These are phyloP conservation scores for Bipolaris victoriae DNA, from an alignment of 2,329 filamentous ascomycete species.

Conservation along the genomic window DNA sequence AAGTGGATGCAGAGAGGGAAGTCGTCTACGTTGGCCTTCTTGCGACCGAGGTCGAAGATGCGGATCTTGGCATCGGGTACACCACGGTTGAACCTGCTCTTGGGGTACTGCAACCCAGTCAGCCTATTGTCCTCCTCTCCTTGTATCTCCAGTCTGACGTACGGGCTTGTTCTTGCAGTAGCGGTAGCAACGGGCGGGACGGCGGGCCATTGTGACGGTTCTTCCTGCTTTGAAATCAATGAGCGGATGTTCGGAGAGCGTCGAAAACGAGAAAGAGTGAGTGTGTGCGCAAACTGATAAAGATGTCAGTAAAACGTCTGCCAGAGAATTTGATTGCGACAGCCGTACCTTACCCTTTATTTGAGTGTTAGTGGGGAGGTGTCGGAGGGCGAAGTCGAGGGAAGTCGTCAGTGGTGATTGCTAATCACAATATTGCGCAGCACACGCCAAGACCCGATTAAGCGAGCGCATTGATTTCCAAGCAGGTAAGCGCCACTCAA, in stretches of 20 bases:
- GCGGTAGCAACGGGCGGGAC: slow-evolving; percentile 99
- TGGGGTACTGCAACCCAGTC: slow-evolving; percentile 81
- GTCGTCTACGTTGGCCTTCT: slow-evolving; percentile 98
- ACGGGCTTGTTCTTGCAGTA: slow-evolving; percentile 99
- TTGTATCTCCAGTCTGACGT: slow-evolving; percentile 26
- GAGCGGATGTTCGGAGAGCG: slow-evolving; percentile 40
- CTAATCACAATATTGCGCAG: slow-evolving; percentile 23
- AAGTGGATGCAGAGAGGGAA: slow-evolving; percentile 98
- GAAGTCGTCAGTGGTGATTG: slow-evolving; percentile 24
- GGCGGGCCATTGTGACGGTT: slow-evolving; percentile 93
- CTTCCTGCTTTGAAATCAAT: slow-evolving; percentile 57
- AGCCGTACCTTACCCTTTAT: slow-evolving; percentile 40
- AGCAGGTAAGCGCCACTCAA: slow-evolving; percentile 8
- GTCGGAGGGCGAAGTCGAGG: slow-evolving; percentile 25
- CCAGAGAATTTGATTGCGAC: slow-evolving; percentile 14
- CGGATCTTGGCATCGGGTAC: slow-evolving; percentile 81
- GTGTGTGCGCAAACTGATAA: slow-evolving; percentile 18
- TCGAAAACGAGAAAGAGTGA: slow-evolving; percentile 10
- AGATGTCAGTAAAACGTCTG: slow-evolving; percentile 19
- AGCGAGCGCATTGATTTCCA: slow-evolving; percentile 24
- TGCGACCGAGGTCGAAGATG: slow-evolving; percentile 99
- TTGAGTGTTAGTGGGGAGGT: slow-evolving; percentile 36
- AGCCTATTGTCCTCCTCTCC: slow-evolving; percentile 35
- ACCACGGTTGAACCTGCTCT: slow-evolving; percentile 99
- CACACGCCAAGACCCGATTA: slow-evolving; percentile 12